Evolutionary conservation across 768 basidiomycete species (phyloP), one percentile per base, ranked within the genome.

Genomic region (Psilocybe azurescens): DNA sequence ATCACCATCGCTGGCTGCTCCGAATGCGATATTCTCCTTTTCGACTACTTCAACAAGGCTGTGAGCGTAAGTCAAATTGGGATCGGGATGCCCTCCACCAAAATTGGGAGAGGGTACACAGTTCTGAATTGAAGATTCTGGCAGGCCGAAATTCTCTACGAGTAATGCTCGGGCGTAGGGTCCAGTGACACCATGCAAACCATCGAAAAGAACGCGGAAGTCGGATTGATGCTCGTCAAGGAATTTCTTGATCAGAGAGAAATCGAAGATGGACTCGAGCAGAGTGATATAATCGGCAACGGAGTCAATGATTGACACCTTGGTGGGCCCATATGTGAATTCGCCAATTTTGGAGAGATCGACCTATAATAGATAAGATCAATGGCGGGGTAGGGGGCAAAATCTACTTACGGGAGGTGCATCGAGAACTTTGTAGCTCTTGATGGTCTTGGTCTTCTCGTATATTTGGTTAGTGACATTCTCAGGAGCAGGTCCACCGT

Each of bases 401-500:
- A 53, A 30, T 47, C 20, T 46, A 46, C 91, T 73, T 71, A 94
- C 94, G 32, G 90, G 82, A 13, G 87, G 80, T 14, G 87, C 85
- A 57, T 95, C 89, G 68, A 97, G 83, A 70, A 90, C 75, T 78
- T 93, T 95, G 86, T 99, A 99, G 56, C 77, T 86, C 63, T 81
- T 75, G 73, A 99, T 93, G 13, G 86, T 86, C 84, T 94, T 97
- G 58, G 94, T 95, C 77, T 87, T 89, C 72, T 93, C 94, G 74
- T 84, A 97, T 65, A 99, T 99, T 79, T 89, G 90, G 79, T 99
- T 84, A n/a, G 97, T 99, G 61, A 99, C 89, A 71, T 82, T 88
- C 79, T 99, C 97, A 0, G 97, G 95, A 20, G 97, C 97, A 18
- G 97, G 97, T 3, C 97, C 97, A 63, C 97, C 97, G 69, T 99